phyloP scores from a whole-genome alignment of 129 eudicot genomes.

The Cynara cardunculus region DNA sequence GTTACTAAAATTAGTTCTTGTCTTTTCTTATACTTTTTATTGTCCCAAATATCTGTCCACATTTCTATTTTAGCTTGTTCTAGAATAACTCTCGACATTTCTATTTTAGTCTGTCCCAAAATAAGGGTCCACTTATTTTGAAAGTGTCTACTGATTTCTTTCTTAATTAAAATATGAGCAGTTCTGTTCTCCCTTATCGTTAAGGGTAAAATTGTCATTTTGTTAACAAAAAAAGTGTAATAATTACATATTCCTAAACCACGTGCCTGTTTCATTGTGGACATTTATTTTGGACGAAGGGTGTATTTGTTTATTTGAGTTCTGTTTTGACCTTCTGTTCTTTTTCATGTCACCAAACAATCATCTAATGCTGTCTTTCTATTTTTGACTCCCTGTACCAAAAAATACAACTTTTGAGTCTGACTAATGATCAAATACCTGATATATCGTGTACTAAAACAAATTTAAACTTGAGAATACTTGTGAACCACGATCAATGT shows the following conservation, averaged over 20 bases:
- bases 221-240: no score
- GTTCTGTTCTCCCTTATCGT: no score
- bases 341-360: not conserved
- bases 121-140: not conserved
- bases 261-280: no score
- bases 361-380: not conserved
- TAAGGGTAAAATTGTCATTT: no score
- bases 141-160: no score
- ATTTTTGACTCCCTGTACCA: not conserved
- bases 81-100: not conserved
- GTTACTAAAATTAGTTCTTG: not conserved
- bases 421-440: not conserved
- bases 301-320: no score
- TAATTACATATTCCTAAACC: no score
- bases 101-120: not conserved
- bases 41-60: not conserved
- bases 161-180: no score
- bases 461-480: not conserved
- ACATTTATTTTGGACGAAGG: no score
- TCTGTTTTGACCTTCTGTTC: no score
- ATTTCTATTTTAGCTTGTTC: not conserved
- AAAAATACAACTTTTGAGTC: no score
- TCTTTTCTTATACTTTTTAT: not conserved
- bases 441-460: not conserved
- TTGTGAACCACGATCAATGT: not conserved